phyloP scores from a whole-genome alignment of 225 moss, liverwort and hornwort genomes.

The Antitrichia curtipendula region DNA sequence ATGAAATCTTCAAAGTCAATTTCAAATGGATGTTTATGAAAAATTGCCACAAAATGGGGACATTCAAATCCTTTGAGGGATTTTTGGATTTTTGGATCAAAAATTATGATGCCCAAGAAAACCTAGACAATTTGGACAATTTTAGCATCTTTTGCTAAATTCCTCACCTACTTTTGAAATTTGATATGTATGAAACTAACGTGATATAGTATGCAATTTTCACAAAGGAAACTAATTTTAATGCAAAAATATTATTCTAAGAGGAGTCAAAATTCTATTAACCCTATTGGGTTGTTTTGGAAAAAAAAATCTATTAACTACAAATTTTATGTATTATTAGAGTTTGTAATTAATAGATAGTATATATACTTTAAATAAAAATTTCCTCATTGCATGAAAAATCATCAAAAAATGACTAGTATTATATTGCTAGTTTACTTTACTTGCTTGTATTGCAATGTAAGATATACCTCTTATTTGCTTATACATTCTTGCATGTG shows the following conservation, averaged over 20 bases:
- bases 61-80: fast-evolving
- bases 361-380: not conserved
- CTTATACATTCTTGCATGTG: too few species aligned
- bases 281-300: fast-evolving
- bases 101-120: not conserved
- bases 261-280: not conserved
- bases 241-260: not conserved
- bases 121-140: not conserved
- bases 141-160: not conserved
- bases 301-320: not conserved
- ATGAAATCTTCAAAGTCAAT: not conserved
- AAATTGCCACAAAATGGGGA: not conserved
- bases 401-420: not conserved
- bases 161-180: not conserved
- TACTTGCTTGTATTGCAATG: not conserved
- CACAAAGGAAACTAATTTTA: fast-evolving
- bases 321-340: not conserved
- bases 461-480: not conserved
- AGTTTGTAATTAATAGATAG: not conserved
- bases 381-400: not conserved
- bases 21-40: not conserved
- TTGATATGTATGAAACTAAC: not conserved
- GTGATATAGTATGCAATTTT: too few species aligned
- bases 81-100: not conserved
- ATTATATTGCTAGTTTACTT: not conserved